Base-by-base conservation (phyloP, 2,329 filamentous ascomycete species). In the Pezicula carpinea region DNA sequence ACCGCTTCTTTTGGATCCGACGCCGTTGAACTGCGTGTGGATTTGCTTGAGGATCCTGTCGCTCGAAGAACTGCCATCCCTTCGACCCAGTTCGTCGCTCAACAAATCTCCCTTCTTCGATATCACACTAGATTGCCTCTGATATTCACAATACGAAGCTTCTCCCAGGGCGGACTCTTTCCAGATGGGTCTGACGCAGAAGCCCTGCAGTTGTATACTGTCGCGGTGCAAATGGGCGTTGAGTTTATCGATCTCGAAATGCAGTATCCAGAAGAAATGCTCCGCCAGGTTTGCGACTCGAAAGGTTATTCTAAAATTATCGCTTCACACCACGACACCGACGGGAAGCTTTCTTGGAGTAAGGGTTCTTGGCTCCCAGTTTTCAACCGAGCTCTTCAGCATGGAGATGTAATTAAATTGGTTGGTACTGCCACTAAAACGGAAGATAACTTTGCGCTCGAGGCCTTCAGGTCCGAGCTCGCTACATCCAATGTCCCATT, bases 11-110 rank as follows among this genome's bases (percentile, higher is more conserved):
- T 95, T 34, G 93, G 93, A 4, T 87, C 88, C 7, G 92, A 99
- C 68, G 93, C 92, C 3, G 89, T 97, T 10, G 93, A 99, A 67
- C 70, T 99, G 43, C 82, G 93, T n/a, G 88, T 96, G 4, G 93
- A 99, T 67, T 72, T 99, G 34, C 77, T 99, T 14, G 77, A 86
- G 51, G 87, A 96, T 60, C 75, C 81, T 3, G 71, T n/a, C n/a
- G 71, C 11, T 63, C 72, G 17, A 70, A 71, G 39, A 57, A 61
- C 43, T n/a, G 78, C 75, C 0, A 70, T 84, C 43, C 81, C 83
- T 7, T 76, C 79, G n/a, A n/a, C n/a, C n/a, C n/a, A 32, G 4
- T 35, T 15, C 33, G 33, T 35, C 2, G 17, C 33, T 2, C 7
- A 35, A 14, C 33, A 35, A 35, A 35, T 35, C 33, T 6, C 11